Percentiles rank a stretch among this genome's conserved stretches.
These are phyloP conservation scores for Carpinus fangiana DNA, from an alignment of 306 rosid species.

Conservation along the genomic window DNA sequence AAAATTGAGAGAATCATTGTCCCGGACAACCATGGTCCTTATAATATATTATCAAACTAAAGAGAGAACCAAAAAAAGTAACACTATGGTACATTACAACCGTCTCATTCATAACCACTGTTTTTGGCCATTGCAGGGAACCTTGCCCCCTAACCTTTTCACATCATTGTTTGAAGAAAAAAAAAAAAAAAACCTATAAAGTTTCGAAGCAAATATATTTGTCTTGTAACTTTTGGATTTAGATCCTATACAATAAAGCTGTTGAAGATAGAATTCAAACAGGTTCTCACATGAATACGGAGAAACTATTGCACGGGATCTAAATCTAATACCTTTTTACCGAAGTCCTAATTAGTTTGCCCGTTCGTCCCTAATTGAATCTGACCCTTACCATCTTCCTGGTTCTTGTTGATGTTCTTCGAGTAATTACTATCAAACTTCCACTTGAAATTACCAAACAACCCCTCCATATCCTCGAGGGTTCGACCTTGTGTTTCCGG, in stretches of 20 bases:
- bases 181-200: neutral
- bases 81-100: neutral
- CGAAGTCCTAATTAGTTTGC: neutral
- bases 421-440: neutral
- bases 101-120: neutral
- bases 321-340: no score
- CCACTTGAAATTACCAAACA: conserved; percentile 57
- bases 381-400: neutral
- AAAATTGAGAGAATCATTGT: no score
- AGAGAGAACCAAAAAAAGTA: neutral
- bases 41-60: no score
- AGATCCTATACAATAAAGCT: no score
- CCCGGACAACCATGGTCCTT: no score
- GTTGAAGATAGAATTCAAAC: no score
- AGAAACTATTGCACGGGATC: no score
- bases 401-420: neutral
- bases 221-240: neutral
- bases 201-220: neutral
- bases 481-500: conserved; percentile 78
- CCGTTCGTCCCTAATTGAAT: conserved; percentile 38
- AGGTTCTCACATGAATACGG: no score
- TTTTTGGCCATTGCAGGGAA: neutral
- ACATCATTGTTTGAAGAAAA: neutral
- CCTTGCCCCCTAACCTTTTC: neutral
- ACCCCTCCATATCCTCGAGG: conserved; percentile 68